Conservation (phyloP, 2,329 filamentous ascomycete species). For the Neofusicoccum cordaticola region DNA sequence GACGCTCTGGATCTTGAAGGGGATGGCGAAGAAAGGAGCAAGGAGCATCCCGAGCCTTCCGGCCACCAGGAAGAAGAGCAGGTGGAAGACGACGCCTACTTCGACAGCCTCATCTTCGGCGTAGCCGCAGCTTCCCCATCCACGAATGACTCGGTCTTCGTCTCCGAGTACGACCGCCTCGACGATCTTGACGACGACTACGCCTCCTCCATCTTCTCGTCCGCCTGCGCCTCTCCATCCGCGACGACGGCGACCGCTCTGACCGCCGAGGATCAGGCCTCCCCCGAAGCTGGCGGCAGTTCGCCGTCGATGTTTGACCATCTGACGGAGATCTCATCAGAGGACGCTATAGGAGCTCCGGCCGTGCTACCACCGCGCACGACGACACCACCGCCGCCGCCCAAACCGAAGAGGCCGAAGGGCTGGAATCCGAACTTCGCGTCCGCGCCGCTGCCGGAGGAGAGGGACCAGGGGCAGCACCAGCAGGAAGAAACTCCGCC, state of each 20-base stretch:
- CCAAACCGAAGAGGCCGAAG: background rate
- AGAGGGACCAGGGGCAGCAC: background rate
- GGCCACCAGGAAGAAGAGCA: background rate
- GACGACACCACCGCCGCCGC: background rate
- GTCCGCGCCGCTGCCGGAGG: background rate
- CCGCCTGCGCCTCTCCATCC: background rate
- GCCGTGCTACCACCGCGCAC: background rate
- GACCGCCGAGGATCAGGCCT: background rate
- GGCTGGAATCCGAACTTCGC: conserved; percentile 1
- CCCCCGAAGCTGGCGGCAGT: background rate
- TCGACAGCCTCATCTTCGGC: conserved; percentile 8
- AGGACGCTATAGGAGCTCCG: background rate
- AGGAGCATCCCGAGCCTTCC: background rate
- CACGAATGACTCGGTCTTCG: background rate
- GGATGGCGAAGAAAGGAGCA: conserved; percentile 8
- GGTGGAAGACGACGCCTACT: background rate
- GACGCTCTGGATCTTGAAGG: conserved; percentile 42
- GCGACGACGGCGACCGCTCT: background rate
- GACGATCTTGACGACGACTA: background rate
- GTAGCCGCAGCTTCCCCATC: background rate
- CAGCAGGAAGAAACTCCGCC: background rate
- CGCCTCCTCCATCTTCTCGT: background rate
- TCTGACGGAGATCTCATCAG: background rate
- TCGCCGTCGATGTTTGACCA: background rate
- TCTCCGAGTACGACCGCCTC: conserved; percentile 12